Conservation (phyloP, 768 basidiomycete species). For the Panus rudis region DNA sequence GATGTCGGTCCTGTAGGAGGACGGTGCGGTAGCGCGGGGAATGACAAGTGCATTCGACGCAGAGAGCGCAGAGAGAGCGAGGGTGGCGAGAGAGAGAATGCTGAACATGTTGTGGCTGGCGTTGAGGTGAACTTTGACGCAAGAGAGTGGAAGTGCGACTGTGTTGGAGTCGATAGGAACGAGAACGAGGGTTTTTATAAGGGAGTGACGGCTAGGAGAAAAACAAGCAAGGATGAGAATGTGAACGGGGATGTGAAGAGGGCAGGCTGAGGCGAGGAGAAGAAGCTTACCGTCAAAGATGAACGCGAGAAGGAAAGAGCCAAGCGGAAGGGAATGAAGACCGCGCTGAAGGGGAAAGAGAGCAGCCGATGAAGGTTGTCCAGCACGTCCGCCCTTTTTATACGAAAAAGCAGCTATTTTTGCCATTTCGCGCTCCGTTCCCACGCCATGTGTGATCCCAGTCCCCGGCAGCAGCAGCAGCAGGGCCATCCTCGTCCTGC, state of each 20-base stretch:
- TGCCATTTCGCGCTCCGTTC: slow-evolving; percentile 9
- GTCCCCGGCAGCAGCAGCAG: too few species aligned
- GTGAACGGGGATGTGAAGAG: too few species aligned
- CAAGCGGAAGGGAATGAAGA: slow-evolving; percentile 16
- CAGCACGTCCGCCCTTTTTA: slow-evolving; percentile 5
- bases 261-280: background rate
- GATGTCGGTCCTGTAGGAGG: slow-evolving; percentile 23
- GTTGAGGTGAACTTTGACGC: slow-evolving; percentile 13
- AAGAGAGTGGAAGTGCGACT: slow-evolving; percentile 15
- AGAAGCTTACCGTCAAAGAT: slow-evolving; percentile 15
- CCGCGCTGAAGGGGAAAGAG: slow-evolving; percentile 13
- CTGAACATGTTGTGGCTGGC: slow-evolving; percentile 22
- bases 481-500: too few species aligned
- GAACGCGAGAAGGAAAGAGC: slow-evolving; percentile 11
- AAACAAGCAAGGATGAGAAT: slow-evolving; percentile 5
- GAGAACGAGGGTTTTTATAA: too few species aligned
- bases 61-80: slow-evolving; percentile 37
- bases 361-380: background rate
- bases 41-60: slow-evolving; percentile 30
- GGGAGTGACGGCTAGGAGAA: slow-evolving; percentile 17
- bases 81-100: slow-evolving; percentile 32
- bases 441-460: too few species aligned
- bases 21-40: slow-evolving; percentile 35
- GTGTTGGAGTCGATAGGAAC: too few species aligned
- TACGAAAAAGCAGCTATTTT: slow-evolving; percentile 4